phyloP scores from a whole-genome alignment of 352 stramenopile species.

The Phytophthora parvispora region DNA sequence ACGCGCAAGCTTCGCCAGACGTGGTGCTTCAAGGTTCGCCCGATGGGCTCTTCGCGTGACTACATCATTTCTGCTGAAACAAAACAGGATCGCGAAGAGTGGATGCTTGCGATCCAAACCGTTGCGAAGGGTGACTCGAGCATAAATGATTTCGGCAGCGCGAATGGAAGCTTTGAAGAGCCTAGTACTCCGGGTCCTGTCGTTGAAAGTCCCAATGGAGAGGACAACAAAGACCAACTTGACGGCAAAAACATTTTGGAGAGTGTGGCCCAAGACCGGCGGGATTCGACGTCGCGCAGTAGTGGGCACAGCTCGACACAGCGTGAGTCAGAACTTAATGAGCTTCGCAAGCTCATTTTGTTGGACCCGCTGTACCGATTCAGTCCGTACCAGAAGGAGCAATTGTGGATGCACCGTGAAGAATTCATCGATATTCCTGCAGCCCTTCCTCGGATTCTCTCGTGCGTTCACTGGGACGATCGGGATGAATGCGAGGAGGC shows the following conservation, averaged over 20 bases:
- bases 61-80: constrained; percentile 87
- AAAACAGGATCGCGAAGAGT: constrained; percentile 87
- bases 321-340: constrained; percentile 56
- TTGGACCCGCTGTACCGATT: constrained; percentile 81
- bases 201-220: constrained; percentile 30
- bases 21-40: constrained; percentile 89
- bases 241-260: constrained; percentile 45
- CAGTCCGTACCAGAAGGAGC: constrained; percentile 78
- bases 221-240: constrained; percentile 61
- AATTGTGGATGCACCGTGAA: constrained; percentile 82
- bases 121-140: too few relatives aligned
- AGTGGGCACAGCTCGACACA: constrained; percentile 66
- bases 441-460: constrained; percentile 75
- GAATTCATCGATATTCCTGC: constrained; percentile 79
- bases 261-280: constrained; percentile 29
- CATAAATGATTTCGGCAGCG: too few relatives aligned
- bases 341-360: constrained; percentile 78
- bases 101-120: constrained; percentile 86
- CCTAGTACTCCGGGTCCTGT: constrained; percentile 1
- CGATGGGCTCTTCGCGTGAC: constrained; percentile 78
- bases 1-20: constrained; percentile 85
- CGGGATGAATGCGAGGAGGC: constrained; percentile 73
- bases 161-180: constrained; percentile 1
- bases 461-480: constrained; percentile 84
- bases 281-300: constrained; percentile 56